Conservation (phyloP, 345 rosid species). For the Lumnitzera racemosa region DNA sequence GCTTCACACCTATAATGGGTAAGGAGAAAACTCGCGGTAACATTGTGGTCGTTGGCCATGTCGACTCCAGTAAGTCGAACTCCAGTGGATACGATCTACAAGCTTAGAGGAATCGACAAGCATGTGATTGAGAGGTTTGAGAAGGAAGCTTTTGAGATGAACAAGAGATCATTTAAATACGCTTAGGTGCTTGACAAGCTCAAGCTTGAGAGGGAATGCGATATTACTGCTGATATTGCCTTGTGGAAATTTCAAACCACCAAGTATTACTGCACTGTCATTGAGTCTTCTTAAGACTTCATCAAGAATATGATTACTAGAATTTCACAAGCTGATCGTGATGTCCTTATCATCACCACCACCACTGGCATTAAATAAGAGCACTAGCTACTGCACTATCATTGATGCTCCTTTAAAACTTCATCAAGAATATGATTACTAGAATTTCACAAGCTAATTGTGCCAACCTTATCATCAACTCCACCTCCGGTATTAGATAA, state of each 20-base stretch:
- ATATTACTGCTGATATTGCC: conserved; percentile 87
- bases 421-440: conserved; percentile 39
- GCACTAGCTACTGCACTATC: no score
- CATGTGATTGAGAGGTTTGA: conserved; percentile 71
- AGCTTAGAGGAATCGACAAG: conserved; percentile 87
- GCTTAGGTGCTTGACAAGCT: conserved; percentile 21
- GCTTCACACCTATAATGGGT: conserved; percentile 30
- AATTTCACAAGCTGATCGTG: no score
- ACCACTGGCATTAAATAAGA: no score
- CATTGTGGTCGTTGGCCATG: conserved; percentile 74
- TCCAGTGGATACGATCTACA: conserved; percentile 86
- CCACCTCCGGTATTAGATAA: conserved; percentile 42
- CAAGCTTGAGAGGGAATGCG: conserved; percentile 94
- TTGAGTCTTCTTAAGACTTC: conserved; percentile 86
- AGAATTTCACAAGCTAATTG: conserved; percentile 80
- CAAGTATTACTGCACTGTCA: conserved; percentile 83
- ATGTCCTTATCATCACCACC: no score
- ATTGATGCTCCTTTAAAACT: no score
- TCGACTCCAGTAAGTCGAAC: conserved; percentile 67
- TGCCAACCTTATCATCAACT: conserved; percentile 69
- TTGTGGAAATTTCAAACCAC: conserved; percentile 91
- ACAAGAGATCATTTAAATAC: conserved; percentile 77
- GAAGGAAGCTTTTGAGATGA: conserved; percentile 88
- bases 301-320: conserved; percentile 35
- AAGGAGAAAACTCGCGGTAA: conserved; percentile 63